Percentiles rank a stretch among this genome's conserved stretches.
These are phyloP conservation scores for Magnolia kwangsiensis DNA, from an alignment of 164 flowering plant genomes.

Conservation along the genomic window DNA sequence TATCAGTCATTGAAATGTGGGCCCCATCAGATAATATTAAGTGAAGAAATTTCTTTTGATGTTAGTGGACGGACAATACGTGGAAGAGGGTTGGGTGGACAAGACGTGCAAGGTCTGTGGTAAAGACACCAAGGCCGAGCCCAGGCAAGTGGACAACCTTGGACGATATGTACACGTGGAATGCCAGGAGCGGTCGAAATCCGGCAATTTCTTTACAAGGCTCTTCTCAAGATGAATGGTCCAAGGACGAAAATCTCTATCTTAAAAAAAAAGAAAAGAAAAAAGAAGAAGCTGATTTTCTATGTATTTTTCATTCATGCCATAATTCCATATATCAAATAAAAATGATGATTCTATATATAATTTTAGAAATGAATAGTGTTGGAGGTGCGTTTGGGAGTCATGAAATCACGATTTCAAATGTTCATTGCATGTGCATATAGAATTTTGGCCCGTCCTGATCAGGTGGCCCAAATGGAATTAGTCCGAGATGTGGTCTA, in stretches of 20 bases:
- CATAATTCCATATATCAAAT: not conserved
- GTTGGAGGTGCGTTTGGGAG: too few relatives aligned
- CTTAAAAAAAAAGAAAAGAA: too few relatives aligned
- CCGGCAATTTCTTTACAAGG: conserved; percentile 82
- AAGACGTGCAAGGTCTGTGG: conserved; percentile 88
- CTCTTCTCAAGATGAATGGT: conserved; percentile 49
- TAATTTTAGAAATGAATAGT: too few relatives aligned
- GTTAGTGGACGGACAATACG: conserved; percentile 85
- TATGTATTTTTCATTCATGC: not conserved
- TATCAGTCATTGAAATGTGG: too few relatives aligned
- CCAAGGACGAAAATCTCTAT: not conserved
- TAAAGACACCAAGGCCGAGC: conserved; percentile 78
- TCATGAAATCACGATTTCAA: too few relatives aligned
- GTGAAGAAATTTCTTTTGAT: not conserved
- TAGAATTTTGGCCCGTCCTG: too few relatives aligned
- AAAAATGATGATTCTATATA: not conserved
- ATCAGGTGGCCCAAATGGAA: too few relatives aligned
- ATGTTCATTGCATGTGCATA: too few relatives aligned
- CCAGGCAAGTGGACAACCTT: conserved; percentile 35
- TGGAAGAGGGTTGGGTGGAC: conserved; percentile 97
- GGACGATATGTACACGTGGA: conserved; percentile 88
- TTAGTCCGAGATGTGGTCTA: too few relatives aligned
- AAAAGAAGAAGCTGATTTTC: not conserved
- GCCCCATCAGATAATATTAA: too few relatives aligned
- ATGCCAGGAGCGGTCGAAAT: conserved; percentile 55